These are phyloP conservation scores for Physcomitrium patens DNA, from an alignment of 225 moss, liverwort and hornwort genomes.

Conservation along the genomic window DNA sequence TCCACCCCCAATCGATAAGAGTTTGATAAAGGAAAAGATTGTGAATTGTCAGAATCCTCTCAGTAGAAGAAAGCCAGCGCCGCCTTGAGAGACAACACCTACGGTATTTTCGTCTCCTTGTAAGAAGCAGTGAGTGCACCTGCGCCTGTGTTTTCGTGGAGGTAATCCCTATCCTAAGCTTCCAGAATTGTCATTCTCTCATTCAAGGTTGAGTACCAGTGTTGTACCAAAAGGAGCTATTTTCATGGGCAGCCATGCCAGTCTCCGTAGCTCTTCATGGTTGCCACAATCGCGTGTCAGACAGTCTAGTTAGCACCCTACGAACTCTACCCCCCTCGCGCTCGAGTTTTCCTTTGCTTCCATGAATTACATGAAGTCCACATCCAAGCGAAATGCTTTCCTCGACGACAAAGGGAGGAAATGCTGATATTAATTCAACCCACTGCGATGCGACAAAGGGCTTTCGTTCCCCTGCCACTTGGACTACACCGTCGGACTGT, in stretches of 20 bases:
- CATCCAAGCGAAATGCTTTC: not conserved
- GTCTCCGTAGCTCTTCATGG: too few species aligned
- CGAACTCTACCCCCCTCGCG: not conserved
- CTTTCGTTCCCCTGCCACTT: too few species aligned
- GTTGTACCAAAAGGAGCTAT: not conserved
- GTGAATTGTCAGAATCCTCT: not conserved
- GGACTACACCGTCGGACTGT: not conserved
- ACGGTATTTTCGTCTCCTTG: not conserved
- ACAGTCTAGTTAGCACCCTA: not conserved
- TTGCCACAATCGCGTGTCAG: constrained; percentile 10
- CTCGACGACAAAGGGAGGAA: not conserved
- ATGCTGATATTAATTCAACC: not conserved
- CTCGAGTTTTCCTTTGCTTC: not conserved
- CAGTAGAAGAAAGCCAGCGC: not conserved
- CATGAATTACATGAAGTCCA: not conserved
- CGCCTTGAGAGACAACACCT: not conserved
- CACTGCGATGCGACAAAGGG: not conserved
- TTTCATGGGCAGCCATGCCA: not conserved
- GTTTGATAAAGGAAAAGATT: not conserved
- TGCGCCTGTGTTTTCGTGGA: not conserved
- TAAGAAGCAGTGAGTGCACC: not conserved
- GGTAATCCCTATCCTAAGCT: not conserved
- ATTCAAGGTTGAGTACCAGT: not conserved
- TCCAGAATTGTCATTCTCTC: constrained; percentile 11
- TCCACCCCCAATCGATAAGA: too few species aligned